A percentile compares a stretch with the other conserved stretches of the same genome.
Conservation (phyloP, 306 rosid genomes). For the Crataegus laevigata region DNA sequence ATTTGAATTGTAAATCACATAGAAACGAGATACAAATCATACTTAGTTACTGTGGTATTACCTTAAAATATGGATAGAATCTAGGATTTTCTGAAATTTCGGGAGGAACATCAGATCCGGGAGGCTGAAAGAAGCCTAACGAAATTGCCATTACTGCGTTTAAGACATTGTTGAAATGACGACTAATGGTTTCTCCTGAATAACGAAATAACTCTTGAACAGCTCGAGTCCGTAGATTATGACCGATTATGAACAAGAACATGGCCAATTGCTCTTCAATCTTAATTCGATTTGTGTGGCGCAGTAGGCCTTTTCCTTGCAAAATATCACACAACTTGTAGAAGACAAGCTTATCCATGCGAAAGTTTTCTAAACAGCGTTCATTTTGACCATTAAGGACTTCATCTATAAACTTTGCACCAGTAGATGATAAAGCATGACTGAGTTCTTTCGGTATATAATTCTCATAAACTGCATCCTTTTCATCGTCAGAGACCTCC, state of each 20-base stretch:
- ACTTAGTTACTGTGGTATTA: constrained; percentile 15
- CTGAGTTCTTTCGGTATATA: constrained; percentile 42
- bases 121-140: constrained; percentile 63
- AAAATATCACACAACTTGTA: constrained; percentile 79
- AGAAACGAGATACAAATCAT: constrained; percentile 10
- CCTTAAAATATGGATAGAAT: constrained; percentile 86
- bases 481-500: constrained; percentile 83
- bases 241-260: constrained; percentile 85
- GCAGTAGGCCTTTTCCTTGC: constrained; percentile 76
- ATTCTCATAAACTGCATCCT: constrained; percentile 35
- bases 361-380: constrained; percentile 61
- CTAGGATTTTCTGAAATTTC: constrained; percentile 59
- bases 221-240: constrained; percentile 75
- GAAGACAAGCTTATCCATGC: constrained; percentile 78
- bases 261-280: constrained; percentile 89
- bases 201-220: constrained; percentile 83
- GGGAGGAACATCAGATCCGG: constrained; percentile 43
- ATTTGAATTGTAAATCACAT: constrained; percentile 11
- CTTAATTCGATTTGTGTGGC: constrained; percentile 82
- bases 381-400: constrained; percentile 71
- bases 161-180: constrained; percentile 84
- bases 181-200: constrained; percentile 90
- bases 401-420: constrained; percentile 73
- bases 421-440: constrained; percentile 42
- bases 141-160: constrained; percentile 77